Conservation (phyloP, 1,284 basidiomycete genomes). For the Retiboletus fuscus region DNA sequence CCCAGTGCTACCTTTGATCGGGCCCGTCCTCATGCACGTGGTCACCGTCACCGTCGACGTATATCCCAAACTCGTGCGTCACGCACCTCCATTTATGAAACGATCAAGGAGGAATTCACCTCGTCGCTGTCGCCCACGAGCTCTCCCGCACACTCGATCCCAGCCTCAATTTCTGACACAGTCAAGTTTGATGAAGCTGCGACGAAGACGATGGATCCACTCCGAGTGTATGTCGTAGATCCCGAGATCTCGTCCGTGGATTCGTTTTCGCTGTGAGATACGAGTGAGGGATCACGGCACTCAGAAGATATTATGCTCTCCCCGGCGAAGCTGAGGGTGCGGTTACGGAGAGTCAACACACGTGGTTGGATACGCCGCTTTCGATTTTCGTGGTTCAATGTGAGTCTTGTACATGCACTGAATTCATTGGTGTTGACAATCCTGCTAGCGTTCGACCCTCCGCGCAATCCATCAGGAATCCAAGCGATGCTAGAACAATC, state of each 20-base stretch:
- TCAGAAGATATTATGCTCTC: constrained; percentile 77
- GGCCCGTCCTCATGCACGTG: constrained; percentile 40
- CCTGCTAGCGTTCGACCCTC: constrained; percentile 75
- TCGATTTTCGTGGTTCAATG: constrained; percentile 78
- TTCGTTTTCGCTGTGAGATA: constrained; percentile 65
- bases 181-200: constrained; percentile 44
- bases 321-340: constrained; percentile 75
- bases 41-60: too few species aligned
- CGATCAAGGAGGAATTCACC: constrained; percentile 77
- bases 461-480: constrained; percentile 72
- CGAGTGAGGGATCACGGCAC: constrained; percentile 67
- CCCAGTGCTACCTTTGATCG: constrained; percentile 53
- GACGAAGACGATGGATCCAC: constrained; percentile 50
- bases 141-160: constrained; percentile 22
- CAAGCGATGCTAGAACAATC: constrained; percentile 79
- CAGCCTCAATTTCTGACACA: constrained; percentile 26
- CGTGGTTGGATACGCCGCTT: constrained; percentile 79
- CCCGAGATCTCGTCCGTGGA: constrained; percentile 64
- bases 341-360: constrained; percentile 72
- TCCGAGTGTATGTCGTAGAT: constrained; percentile 66
- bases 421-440: constrained; percentile 19
- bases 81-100: constrained; percentile 55
- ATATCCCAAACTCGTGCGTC: too few species aligned
- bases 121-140: constrained; percentile 53
- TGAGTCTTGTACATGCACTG: constrained; percentile 53